Evolutionary conservation across 192 early-diverging fungal species (phyloP), one percentile per base, ranked within the genome.

Genomic region (Globomyces pollinis-pini): DNA sequence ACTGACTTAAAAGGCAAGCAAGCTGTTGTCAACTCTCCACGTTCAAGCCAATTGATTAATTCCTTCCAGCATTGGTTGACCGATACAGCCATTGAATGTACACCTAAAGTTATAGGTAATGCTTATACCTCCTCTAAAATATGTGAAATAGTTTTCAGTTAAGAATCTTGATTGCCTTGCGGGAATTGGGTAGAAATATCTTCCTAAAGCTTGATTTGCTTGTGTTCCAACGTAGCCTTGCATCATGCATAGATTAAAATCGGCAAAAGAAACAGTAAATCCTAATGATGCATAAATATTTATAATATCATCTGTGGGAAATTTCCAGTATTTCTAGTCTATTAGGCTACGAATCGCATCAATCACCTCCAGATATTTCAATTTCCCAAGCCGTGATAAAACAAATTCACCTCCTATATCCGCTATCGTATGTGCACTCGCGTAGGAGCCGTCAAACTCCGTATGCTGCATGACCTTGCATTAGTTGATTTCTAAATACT

Each of bases 61-160:
- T 60, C 64, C 18, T 64, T 34, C 74, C 81, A 87, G 55, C 85
- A 87, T 15, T 73, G 64, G 1, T 71, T 50, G 11, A 78, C 77
- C 61, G 76, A 70, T 13, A 67, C 75, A 13, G 76, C 61, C 80
- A 87, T 81, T 32, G 84, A 80, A 16, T 86, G 65, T 1, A n/a
- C n/a, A n/a, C n/a, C n/a, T n/a, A n/a, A n/a, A n/a, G n/a, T n/a
- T n/a, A n/a, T n/a, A n/a, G n/a, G n/a, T n/a, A n/a, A n/a, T n/a
- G n/a, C n/a, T n/a, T n/a, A 86, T 66, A 63, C 88, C 91, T 18
- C 91, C 90, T 38, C 78, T 67, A 59, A 81, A 77, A 43, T 94
- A 91, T 18, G 75, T 64, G 38, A 84, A 74, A 29, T 88, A 61
- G 12, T 87, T 69, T 60, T 91, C 88, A 0, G 81, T 75, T 51